A percentile compares a stretch with the other conserved stretches of the same genome.
Conservation (phyloP, 352 stramenopile species). For the Phytopythium sindhum region DNA sequence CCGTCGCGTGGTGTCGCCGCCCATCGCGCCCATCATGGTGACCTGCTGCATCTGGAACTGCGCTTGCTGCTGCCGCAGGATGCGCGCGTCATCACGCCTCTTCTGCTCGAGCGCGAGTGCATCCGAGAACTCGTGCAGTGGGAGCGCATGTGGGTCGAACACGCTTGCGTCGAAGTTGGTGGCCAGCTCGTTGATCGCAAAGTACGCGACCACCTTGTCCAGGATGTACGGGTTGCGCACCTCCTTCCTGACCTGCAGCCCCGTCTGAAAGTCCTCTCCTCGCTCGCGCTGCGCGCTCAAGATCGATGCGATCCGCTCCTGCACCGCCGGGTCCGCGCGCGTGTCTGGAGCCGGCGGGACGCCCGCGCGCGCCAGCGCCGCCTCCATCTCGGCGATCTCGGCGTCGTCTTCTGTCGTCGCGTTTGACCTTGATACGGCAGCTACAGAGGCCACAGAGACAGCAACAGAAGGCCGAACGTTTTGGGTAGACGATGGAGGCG, state of each 20-base stretch:
- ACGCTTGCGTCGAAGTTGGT: constrained; percentile 62
- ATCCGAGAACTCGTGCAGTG: constrained; percentile 70
- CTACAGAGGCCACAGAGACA: not conserved
- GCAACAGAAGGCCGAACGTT: not conserved
- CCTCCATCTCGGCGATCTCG: constrained; percentile 34
- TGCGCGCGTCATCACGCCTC: constrained; percentile 35
- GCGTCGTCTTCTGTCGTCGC: constrained; percentile 9
- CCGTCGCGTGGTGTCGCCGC: constrained; percentile 9
- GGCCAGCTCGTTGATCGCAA: constrained; percentile 78
- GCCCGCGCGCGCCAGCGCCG: constrained; percentile 28
- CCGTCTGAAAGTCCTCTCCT: constrained; percentile 58
- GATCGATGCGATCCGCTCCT: constrained; percentile 69
- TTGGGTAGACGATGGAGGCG: not conserved
- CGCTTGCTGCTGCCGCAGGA: constrained; percentile 31
- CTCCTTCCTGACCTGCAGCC: constrained; percentile 77
- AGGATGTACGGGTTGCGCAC: constrained; percentile 87
- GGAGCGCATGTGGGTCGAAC: constrained; percentile 67
- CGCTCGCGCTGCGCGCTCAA: constrained; percentile 32
- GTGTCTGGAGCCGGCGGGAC: constrained; percentile 35
- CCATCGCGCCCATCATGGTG: not conserved
- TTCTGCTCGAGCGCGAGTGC: constrained; percentile 64
- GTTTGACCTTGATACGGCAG: not conserved
- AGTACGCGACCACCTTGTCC: constrained; percentile 85
- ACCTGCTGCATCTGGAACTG: constrained; percentile 26
- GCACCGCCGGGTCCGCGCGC: constrained; percentile 25